Conservation (phyloP, 2,329 filamentous ascomycete genomes). For the Aspergillus sp. region DNA sequence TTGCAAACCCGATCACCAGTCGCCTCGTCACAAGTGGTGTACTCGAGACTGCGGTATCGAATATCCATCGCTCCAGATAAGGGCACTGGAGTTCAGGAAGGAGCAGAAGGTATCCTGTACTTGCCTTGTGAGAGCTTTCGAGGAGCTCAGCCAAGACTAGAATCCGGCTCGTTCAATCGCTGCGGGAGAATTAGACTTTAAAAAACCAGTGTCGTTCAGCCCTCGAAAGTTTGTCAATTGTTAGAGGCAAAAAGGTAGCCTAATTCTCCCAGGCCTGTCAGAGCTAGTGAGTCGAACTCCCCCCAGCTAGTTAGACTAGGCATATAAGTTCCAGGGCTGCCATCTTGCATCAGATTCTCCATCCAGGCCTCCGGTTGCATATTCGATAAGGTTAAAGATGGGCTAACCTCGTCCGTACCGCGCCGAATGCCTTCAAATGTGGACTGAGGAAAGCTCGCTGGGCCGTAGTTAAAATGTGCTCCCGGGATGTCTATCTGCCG, state of each 20-base stretch:
- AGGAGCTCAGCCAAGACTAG: too few relatives aligned
- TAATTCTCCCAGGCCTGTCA: slow-evolving; percentile 20
- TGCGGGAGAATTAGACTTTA: background rate
- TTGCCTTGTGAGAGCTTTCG: too few relatives aligned
- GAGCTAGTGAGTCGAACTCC: slow-evolving; percentile 30
- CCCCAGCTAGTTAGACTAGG: slow-evolving; percentile 27
- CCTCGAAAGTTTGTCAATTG: background rate
- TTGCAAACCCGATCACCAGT: too few relatives aligned
- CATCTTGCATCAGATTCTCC: slow-evolving; percentile 12
- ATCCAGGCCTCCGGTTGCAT: slow-evolving; percentile 8
- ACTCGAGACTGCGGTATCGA: too few relatives aligned
- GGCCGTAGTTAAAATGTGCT: background rate
- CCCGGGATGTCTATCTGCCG: background rate
- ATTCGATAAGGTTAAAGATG: background rate
- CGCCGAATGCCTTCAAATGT: background rate
- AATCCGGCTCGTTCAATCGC: too few relatives aligned
- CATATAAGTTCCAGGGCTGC: slow-evolving; percentile 16
- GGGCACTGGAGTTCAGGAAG: too few relatives aligned
- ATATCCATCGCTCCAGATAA: too few relatives aligned
- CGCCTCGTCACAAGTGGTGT: too few relatives aligned
- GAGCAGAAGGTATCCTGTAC: too few relatives aligned
- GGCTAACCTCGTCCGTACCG: background rate
- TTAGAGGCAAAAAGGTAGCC: slow-evolving; percentile 11
- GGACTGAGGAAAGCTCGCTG: background rate
- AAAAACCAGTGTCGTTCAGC: background rate